Percentiles rank a stretch among this genome's conserved stretches.
These are phyloP conservation scores for Yarrowia osloensis DNA, from an alignment of 805 yeast species.

Conservation along the genomic window DNA sequence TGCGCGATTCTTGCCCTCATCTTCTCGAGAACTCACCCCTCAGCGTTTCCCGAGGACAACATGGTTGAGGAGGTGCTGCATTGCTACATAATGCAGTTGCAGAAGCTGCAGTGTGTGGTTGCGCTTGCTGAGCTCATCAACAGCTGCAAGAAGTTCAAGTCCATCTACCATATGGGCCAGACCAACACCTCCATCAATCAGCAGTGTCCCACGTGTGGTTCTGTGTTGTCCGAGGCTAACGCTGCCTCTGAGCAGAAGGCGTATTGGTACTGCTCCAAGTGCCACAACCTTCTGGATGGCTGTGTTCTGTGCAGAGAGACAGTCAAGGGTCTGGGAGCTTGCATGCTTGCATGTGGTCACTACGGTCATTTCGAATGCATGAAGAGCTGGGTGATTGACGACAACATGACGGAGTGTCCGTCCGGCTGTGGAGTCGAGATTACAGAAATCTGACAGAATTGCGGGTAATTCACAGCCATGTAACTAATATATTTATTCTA, in stretches of 20 bases:
- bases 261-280: conserved; percentile 81
- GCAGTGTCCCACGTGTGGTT: conserved; percentile 3
- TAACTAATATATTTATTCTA: conserved; percentile 1
- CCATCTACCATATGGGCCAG: conserved; percentile 28
- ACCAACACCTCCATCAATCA: conserved; percentile 16
- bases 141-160: not conserved
- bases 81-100: conserved; percentile 10
- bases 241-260: not conserved
- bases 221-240: conserved; percentile 7
- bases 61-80: conserved; percentile 42
- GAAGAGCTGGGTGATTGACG: conserved; percentile 71
- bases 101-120: conserved; percentile 21
- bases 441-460: not conserved
- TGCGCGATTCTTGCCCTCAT: conserved; percentile 59
- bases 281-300: conserved; percentile 60
- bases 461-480: not conserved
- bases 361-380: conserved; percentile 82
- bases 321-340: conserved; percentile 67
- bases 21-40: conserved; percentile 50
- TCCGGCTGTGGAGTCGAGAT: conserved; percentile 55
- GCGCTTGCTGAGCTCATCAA: conserved; percentile 24
- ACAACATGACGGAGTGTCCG: conserved; percentile 72
- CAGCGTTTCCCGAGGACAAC: conserved; percentile 39
- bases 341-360: conserved; percentile 76
- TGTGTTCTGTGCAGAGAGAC: conserved; percentile 81